Evolutionary conservation across 2,329 filamentous ascomycete genomes (phyloP).

Genomic region (Clarireedia hainanense): DNA sequence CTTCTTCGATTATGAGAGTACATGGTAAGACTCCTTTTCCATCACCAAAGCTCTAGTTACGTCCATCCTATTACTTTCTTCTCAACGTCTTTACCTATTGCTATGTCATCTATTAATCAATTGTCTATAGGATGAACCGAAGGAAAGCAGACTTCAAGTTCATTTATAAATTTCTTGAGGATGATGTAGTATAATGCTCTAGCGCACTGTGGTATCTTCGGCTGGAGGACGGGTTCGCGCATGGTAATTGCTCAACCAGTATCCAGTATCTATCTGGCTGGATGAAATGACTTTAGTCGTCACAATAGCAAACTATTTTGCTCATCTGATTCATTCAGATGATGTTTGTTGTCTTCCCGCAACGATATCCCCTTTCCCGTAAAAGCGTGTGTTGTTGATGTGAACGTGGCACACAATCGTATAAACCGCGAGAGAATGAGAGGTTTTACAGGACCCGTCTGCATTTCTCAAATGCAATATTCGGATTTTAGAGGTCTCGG

Average conservation of each 20-base stretch:
- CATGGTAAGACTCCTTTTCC: slow-evolving; percentile 58
- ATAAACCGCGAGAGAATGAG: neutral
- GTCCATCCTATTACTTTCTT: no score
- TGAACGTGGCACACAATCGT: neutral
- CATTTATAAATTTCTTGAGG: slow-evolving; percentile 94
- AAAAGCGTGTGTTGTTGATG: neutral
- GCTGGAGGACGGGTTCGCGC: slow-evolving; percentile 62
- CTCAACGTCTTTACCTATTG: neutral
- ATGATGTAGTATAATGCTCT: slow-evolving; percentile 61
- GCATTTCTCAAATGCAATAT: no score
- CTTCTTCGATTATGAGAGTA: slow-evolving; percentile 99
- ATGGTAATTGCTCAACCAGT: slow-evolving; percentile 50
- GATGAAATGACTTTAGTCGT: slow-evolving; percentile 19
- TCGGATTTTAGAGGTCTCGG: no score
- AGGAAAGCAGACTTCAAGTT: slow-evolving; percentile 98
- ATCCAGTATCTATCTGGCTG: slow-evolving; percentile 49
- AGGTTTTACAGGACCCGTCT: neutral
- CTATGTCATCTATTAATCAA: neutral
- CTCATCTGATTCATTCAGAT: slow-evolving; percentile 18
- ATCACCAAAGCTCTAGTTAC: neutral
- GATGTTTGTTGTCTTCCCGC: slow-evolving; percentile 6
- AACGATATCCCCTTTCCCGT: neutral
- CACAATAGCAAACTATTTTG: slow-evolving; percentile 25
- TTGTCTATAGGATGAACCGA: slow-evolving; percentile 78
- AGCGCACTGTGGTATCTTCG: slow-evolving; percentile 64